Evolutionary conservation across 2,329 filamentous ascomycete genomes (phyloP).

Genomic region (Akanthomyces lecanii): DNA sequence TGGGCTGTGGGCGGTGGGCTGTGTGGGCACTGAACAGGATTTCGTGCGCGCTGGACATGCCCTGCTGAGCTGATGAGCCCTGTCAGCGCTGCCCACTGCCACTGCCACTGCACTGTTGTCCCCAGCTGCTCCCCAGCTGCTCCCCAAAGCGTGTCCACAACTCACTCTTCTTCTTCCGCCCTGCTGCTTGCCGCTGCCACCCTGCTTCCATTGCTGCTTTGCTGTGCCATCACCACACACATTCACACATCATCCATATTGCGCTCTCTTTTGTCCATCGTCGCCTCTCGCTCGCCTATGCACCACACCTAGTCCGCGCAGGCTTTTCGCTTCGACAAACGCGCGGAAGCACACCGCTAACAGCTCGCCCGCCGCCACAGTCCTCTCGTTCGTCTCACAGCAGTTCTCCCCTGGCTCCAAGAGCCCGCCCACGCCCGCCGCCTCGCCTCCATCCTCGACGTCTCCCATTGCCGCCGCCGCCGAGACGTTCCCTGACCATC

Average conservation of each 20-base stretch:
- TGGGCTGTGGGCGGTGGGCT: no score
- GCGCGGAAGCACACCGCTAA: not conserved
- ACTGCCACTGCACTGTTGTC: not conserved
- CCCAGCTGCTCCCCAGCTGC: not conserved
- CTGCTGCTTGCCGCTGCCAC: not conserved
- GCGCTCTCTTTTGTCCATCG: not conserved
- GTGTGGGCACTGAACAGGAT: no score
- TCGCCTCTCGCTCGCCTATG: not conserved
- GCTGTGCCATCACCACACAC: not conserved
- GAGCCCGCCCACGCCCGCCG: constrained; percentile 39
- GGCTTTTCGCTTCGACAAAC: not conserved
- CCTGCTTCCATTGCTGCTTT: not conserved
- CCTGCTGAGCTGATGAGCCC: not conserved
- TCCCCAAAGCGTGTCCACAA: not conserved
- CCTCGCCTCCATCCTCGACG: constrained; percentile 36
- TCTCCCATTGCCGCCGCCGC: constrained; percentile 37
- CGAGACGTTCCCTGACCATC: constrained; percentile 36
- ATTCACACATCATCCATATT: not conserved
- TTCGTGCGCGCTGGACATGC: not conserved
- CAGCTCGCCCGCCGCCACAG: constrained; percentile 40
- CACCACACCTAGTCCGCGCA: not conserved
- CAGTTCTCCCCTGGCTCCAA: constrained; percentile 59
- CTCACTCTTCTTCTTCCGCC: not conserved
- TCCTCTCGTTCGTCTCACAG: constrained; percentile 79
- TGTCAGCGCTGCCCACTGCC: not conserved